Conservation (phyloP, 2,329 filamentous ascomycete genomes). For the Monosporascus sp. region DNA sequence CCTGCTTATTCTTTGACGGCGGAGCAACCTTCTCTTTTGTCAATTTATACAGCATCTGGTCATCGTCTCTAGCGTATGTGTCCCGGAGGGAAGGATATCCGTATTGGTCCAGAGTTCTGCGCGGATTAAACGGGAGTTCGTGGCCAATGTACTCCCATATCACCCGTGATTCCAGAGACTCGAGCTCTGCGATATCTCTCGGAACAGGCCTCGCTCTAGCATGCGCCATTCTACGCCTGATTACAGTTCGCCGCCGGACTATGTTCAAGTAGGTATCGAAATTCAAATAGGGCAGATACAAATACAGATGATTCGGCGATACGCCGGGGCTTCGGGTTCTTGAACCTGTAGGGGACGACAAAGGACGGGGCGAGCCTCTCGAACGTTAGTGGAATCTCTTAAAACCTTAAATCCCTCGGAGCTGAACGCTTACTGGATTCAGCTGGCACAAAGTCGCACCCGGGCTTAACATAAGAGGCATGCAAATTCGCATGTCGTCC, state of each 20-base stretch:
- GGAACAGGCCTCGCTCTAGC: constrained; percentile 54
- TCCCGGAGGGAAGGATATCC: constrained; percentile 58
- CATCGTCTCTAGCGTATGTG: constrained; percentile 56
- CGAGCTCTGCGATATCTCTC: constrained; percentile 45
- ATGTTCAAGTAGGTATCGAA: constrained; percentile 60
- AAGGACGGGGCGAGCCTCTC: constrained; percentile 33
- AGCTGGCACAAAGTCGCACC: constrained; percentile 41
- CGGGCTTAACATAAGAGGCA: constrained; percentile 44
- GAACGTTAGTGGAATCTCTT: background rate
- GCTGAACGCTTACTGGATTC: constrained; percentile 23
- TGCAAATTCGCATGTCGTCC: constrained; percentile 46
- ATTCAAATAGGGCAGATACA: constrained; percentile 57
- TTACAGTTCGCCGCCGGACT: constrained; percentile 50
- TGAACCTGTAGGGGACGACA: constrained; percentile 20
- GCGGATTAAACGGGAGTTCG: constrained; percentile 57
- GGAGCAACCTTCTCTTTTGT: constrained; percentile 42
- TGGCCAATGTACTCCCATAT: constrained; percentile 60
- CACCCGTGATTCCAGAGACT: constrained; percentile 53
- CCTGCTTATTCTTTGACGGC: constrained; percentile 16
- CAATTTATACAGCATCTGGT: constrained; percentile 64
- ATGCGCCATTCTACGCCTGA: constrained; percentile 46
- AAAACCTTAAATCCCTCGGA: constrained; percentile 2
- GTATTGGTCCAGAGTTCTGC: constrained; percentile 59
- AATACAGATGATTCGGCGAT: constrained; percentile 35
- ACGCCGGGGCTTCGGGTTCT: constrained; percentile 18